Evolutionary conservation across 1,139 yeast species (phyloP), one percentile per base, ranked within the genome.

Genomic region (Taphrina flavorubra): DNA sequence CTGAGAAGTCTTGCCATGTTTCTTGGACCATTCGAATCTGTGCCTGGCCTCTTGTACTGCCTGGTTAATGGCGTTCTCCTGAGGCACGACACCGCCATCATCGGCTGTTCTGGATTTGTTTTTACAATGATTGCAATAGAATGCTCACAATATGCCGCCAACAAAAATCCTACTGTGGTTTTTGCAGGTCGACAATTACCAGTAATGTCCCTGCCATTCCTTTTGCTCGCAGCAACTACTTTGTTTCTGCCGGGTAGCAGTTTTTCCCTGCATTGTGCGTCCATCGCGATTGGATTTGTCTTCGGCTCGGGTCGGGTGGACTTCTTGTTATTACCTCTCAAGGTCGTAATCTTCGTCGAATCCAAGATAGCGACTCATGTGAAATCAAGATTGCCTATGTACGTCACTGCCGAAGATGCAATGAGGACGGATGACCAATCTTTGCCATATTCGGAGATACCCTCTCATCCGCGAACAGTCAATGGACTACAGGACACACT

Each of bases 1-100:
- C 87, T 92, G 0, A 86, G 90, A 76, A 89, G 97, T 1, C 97
- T 96, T 1, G 82, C 92, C 66, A 87, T 92, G 25, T 81, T 92
- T 70, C 90, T 91, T 77, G 72, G 78, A 75, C 68, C 56, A 74
- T 72, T 10, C 25, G 18, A 16, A 59, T 36, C 66, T 55, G 56
- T 70, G 10, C 66, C 71, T 37, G 71, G 69, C 5, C 56, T 69
- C 8, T 25, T 69, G 20, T 69, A 70, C 62, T 51, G 64, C 16
- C 42, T 67, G 37, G 40, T 67, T 18, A 31, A 62, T 14, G 63
- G 42, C 14, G 31, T 59, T n/a, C 18, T 51, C 18, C 39, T 57
- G 6, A 40, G 69, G 60, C 62, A 58, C 56, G 55, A 67, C 39
- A 37, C 56, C 44, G 63, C 57, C 16, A 37, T 69, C 6, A 59